A percentile compares a stretch with the other conserved stretches of the same genome.
phyloP scores from a whole-genome alignment of 225 moss, liverwort and hornwort species.

The Pleurozium schreberi region DNA sequence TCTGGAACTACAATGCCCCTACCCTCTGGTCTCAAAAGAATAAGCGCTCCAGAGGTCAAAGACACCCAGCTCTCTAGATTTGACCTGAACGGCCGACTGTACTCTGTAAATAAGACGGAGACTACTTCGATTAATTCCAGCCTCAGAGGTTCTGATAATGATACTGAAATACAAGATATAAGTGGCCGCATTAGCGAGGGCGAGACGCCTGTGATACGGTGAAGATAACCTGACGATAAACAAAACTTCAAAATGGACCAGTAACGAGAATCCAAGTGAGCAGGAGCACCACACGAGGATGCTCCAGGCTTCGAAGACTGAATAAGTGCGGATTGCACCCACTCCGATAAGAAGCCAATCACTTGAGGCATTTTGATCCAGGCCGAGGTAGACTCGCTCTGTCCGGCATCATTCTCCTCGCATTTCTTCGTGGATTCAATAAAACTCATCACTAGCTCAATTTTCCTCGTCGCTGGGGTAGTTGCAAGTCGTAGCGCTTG shows the following conservation, averaged over 20 bases:
- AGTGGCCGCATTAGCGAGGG: conserved; percentile 65
- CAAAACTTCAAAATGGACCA: conserved; percentile 76
- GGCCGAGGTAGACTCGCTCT: conserved; percentile 2
- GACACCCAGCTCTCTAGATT: conserved; percentile 85
- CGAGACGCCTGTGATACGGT: conserved; percentile 49
- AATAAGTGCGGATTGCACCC: conserved; percentile 75
- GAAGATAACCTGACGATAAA: conserved; percentile 45
- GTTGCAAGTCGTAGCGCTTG: conserved; percentile 62
- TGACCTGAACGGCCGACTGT: conserved; percentile 68
- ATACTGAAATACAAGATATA: conserved; percentile 8
- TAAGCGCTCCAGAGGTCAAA: conserved; percentile 44
- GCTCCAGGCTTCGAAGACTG: conserved; percentile 50
- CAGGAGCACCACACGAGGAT: conserved; percentile 7
- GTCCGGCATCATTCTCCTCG: background rate
- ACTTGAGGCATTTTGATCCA: conserved; percentile 68
- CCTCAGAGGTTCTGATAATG: conserved; percentile 6
- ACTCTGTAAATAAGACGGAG: conserved; percentile 43
- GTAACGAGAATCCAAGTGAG: conserved; percentile 60
- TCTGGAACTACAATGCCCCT: background rate
- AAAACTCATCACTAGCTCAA: conserved; percentile 50
- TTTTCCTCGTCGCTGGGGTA: conserved; percentile 47
- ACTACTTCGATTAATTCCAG: conserved; percentile 25
- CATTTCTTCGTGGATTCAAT: conserved; percentile 15
- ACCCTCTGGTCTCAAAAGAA: conserved; percentile 13
- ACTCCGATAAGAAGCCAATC: conserved; percentile 68